Percentiles rank a stretch among this genome's conserved stretches.
Evolutionary conservation across 345 rosid genomes (phyloP).

Genomic region (Euphorbia tirucalli): DNA sequence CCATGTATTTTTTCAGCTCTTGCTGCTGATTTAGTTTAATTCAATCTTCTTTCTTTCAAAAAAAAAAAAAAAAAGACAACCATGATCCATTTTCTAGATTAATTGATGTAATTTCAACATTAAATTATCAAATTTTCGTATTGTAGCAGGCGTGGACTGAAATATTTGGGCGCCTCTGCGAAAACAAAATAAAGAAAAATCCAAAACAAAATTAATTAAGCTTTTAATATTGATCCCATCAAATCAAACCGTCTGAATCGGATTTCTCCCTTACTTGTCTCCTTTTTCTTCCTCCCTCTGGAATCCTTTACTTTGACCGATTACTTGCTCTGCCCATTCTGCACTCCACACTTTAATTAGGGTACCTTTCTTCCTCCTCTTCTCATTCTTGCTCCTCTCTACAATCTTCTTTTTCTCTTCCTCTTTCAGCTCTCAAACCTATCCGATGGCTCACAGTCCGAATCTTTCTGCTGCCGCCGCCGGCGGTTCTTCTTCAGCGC

Average conservation of each 20-base stretch:
- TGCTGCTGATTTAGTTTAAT: too few relatives aligned
- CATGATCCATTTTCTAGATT: too few relatives aligned
- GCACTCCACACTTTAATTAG: conserved; percentile 17
- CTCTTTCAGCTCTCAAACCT: not conserved
- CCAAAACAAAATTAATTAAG: not conserved
- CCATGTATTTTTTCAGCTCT: too few relatives aligned
- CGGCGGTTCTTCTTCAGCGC: conserved; percentile 23
- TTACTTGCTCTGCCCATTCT: conserved; percentile 11
- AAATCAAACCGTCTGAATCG: conserved; percentile 37
- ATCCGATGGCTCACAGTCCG: conserved; percentile 26
- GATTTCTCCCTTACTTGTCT: conserved; percentile 19
- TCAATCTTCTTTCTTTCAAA: too few relatives aligned
- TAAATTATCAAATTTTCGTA: too few relatives aligned
- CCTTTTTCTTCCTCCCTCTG: conserved; percentile 16
- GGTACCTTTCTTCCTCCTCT: conserved; percentile 30
- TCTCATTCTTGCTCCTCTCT: not conserved
- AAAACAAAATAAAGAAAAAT: not conserved
- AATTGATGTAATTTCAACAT: too few relatives aligned
- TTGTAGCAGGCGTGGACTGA: too few relatives aligned
- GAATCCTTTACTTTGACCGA: conserved; percentile 50
- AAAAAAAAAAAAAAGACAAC: too few relatives aligned
- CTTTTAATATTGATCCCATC: conserved; percentile 22
- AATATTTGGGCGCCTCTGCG: too few relatives aligned
- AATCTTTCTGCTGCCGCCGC: conserved; percentile 1
- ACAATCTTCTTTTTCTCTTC: not conserved